Evolutionary conservation across 129 eudicot species (phyloP).

Genomic region (Helianthus annuus): HanXRQr2.0-SUNRISE NC_035445.2:164697741-164698240

Average conservation of each 20-base stretch:
- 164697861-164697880: background rate
- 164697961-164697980: background rate
- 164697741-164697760: too few species aligned
- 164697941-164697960: background rate
- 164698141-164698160: background rate
- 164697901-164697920: background rate
- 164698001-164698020: background rate
- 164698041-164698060: background rate
- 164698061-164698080: background rate
- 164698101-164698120: constrained; percentile 8
- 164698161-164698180: constrained; percentile 40
- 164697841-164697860: background rate
- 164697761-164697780: too few species aligned
- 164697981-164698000: background rate
- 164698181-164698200: constrained; percentile 99
- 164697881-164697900: background rate
- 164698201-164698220: constrained; percentile 99
- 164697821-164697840: background rate
- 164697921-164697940: background rate
- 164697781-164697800: too few species aligned
- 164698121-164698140: background rate
- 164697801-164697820: too few species aligned
- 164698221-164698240: constrained; percentile 92
- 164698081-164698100: background rate
- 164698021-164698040: background rate